Evolutionary conservation across 2,329 filamentous ascomycete species (phyloP), one percentile per base, ranked within the genome.

Genomic region (Ophiosphaerella korrae): DNA sequence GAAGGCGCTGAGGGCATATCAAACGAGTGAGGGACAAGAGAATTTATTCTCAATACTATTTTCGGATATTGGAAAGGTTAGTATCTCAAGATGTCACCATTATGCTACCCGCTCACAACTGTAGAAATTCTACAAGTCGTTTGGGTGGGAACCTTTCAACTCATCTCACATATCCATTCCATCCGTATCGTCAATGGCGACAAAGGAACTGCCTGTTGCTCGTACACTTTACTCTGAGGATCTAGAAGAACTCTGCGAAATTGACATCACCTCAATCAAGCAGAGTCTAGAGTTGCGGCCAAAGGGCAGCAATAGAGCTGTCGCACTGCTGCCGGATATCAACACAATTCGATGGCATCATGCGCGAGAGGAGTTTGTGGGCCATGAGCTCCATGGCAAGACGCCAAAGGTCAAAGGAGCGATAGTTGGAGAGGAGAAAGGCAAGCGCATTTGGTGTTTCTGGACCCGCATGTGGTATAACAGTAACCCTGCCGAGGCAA

Each of bases 351-450:
- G 81, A 53, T 95, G 90, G 90, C 88, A 93, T 72, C 84, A 90
- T 70, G 84, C 86, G 51, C 85, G 93, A 42, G 91, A 96, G 74
- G 86, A 92, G 42, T 94, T 89, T 71, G 87, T 93, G 66, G 83
- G 82, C 5, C 79, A 81, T 47, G 81, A 84, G 55, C 77, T 92
- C 5, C 83, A 88, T 58, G 77, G 81, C 2, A 75, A 77, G 14
- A 69, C 68, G 5, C 87, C 89, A 0, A 66, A 77, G 1, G 77
- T 89, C 47, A 88, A 88, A 65, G 92, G 92, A 12, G 90, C 89
- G 2, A 78, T 91, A 1, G 84, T 87, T 37, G 79, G 80, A 1
- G 57, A 67, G 3, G 70, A 75, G 29, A 61, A 74, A 5, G 81
- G 80, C 8, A 77, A 77, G 14, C 82, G 86, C n/a, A 78, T 90